A percentile compares a stretch with the other conserved stretches of the same genome.
These are phyloP conservation scores for Trematosphaeria pertusa DNA, from an alignment of 2,329 filamentous ascomycete genomes.

Conservation along the genomic window DNA sequence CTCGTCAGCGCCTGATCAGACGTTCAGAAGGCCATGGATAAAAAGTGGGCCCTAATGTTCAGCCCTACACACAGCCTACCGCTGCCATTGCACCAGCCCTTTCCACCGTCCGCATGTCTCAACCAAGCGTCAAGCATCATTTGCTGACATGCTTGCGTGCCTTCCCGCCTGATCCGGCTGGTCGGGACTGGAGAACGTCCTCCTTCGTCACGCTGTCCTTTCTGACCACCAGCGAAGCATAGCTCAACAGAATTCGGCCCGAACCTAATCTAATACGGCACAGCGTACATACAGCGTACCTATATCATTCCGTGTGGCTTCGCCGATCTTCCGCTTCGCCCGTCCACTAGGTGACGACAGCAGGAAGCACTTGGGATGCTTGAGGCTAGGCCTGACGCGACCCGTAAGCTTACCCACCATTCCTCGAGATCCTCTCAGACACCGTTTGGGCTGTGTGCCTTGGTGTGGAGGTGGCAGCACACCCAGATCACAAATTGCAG, in stretches of 20 bases:
- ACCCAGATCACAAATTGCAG: no score
- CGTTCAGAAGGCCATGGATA: conserved; percentile 1
- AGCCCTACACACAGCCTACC: conserved; percentile 8
- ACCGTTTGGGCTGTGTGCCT: neutral
- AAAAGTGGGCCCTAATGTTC: conserved; percentile 2
- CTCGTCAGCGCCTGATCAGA: neutral
- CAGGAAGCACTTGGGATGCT: neutral
- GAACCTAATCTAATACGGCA: neutral
- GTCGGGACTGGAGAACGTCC: neutral
- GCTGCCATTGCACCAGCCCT: neutral
- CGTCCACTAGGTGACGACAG: neutral
- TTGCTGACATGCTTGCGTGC: conserved; percentile 7
- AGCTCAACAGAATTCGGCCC: conserved; percentile 1
- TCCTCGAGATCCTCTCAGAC: conserved; percentile 11
- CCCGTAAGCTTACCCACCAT: conserved; percentile 11
- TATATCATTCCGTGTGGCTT: no score
- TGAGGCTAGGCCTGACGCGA: no score
- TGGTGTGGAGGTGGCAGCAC: conserved; percentile 11
- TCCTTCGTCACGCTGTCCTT: neutral
- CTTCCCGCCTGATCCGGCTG: neutral
- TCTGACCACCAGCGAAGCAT: no score
- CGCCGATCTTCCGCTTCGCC: no score
- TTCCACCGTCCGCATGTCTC: neutral
- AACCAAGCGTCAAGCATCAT: neutral
- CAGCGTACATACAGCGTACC: neutral